Evolutionary conservation across 495 filamentous ascomycete genomes (phyloP).

Genomic region (Talaromyces proteolyticus): DNA sequence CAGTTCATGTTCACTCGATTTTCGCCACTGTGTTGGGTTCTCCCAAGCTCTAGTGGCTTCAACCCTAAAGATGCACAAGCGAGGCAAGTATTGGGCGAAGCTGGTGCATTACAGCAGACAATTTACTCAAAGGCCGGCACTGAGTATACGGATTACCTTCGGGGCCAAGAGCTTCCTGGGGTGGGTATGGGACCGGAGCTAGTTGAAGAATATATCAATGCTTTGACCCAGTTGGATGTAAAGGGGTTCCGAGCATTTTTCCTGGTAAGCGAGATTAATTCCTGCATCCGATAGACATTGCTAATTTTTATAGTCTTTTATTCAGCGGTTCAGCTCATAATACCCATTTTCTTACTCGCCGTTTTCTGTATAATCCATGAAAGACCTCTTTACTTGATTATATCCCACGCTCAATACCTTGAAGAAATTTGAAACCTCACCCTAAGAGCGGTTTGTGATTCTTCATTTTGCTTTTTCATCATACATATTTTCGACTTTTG

Average conservation of each 20-base stretch:
- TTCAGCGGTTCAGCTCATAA: slow-evolving; percentile 44
- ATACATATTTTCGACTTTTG: neutral
- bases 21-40: slow-evolving; percentile 80
- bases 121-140: slow-evolving; percentile 81
- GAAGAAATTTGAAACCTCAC: no score
- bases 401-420: no score
- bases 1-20: slow-evolving; percentile 83
- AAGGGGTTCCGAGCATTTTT: slow-evolving; percentile 53
- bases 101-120: slow-evolving; percentile 74
- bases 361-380: neutral
- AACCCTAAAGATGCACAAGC: slow-evolving; percentile 79
- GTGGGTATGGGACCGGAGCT: slow-evolving; percentile 49
- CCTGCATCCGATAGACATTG: neutral
- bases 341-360: slow-evolving; percentile 11
- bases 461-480: slow-evolving; percentile 24
- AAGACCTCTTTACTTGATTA: slow-evolving; percentile 9
- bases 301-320: slow-evolving; percentile 30
- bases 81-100: slow-evolving; percentile 77
- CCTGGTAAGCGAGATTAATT: slow-evolving; percentile 27
- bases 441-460: no score
- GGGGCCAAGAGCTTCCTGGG: slow-evolving; percentile 41
- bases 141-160: slow-evolving; percentile 52
- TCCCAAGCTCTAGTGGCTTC: slow-evolving; percentile 70
- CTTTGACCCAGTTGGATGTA: slow-evolving; percentile 42
- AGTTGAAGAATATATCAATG: slow-evolving; percentile 49